Evolutionary conservation across 2,329 filamentous ascomycete species (phyloP), one percentile per base, ranked within the genome.

Genomic region (Fonsecaea pedrosoi): DNA sequence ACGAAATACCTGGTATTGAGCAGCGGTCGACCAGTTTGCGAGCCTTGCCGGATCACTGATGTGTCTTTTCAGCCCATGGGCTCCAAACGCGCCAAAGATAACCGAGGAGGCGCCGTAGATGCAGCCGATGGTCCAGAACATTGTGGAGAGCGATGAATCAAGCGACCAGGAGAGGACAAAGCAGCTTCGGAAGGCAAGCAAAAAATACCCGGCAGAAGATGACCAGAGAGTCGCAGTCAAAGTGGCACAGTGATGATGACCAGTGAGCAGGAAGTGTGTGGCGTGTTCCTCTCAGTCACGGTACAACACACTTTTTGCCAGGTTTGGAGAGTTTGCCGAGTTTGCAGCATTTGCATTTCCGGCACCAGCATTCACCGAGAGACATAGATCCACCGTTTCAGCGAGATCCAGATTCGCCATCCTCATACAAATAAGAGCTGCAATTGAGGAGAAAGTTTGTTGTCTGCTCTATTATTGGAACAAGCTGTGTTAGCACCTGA

Each of bases 41-140:
- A 90, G 76, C 67, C 82, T 82, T 12, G 81, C 77, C 2, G 88
- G 87, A 71, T 90, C 87, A 9, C 83, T 74, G 73, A 89, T 86
- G 70, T 81, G 80, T 66, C 83, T 83, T 78, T 89, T 90, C 48
- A 90, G 80, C 10, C 88, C 88, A 74, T 91, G 89, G 12, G 88
- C 87, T 40, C 89, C 89, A 76, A 90, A 91, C 0, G 89, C 89
- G 37, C 88, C 88, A 63, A 90, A 75, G 13, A 81, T 81, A 57
- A 90, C 88, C 74, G 85, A 84, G 4, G 84, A 79, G 9, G 87
- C 88, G 76, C 87, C 88, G 74, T 84, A 88, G 60, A 90, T 75
- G 73, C 85, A 87, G 68, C 86, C 88, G 60, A 89, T 77, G 48
- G 84, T 87, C 85, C 85, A 90, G 80, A 87, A 87, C 63, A 71